phyloP scores from a whole-genome alignment of 192 early-diverging fungal genomes.

The Coemansia sp. region DNA sequence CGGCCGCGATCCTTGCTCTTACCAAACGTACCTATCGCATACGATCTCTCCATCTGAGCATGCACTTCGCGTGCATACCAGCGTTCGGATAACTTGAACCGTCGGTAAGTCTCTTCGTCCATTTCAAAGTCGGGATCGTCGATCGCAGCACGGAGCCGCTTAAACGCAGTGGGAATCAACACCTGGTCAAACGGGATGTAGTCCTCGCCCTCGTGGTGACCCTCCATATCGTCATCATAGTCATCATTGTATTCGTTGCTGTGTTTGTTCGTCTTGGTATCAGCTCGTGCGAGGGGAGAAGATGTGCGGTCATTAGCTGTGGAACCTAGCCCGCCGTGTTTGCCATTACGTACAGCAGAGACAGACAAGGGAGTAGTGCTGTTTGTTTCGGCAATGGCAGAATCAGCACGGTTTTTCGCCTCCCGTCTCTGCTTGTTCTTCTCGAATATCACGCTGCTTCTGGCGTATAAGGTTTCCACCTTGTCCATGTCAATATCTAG shows the following conservation, averaged over 20 bases:
- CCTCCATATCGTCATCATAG: constrained; percentile 4
- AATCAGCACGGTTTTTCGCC: constrained; percentile 4
- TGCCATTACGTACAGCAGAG: background rate
- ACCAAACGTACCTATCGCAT: constrained; percentile 31
- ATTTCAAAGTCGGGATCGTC: constrained; percentile 44
- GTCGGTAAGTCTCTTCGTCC: constrained; percentile 47
- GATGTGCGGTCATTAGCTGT: background rate
- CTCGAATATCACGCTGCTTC: constrained; percentile 48
- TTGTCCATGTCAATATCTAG: constrained; percentile 49
- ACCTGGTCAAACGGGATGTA: constrained; percentile 53
- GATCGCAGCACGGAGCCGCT: constrained; percentile 41
- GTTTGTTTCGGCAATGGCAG: background rate
- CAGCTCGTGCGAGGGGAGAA: background rate
- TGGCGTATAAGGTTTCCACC: constrained; percentile 39
- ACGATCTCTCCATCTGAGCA: constrained; percentile 32
- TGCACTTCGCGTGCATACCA: constrained; percentile 54
- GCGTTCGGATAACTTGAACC: constrained; percentile 52
- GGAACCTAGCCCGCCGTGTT: background rate
- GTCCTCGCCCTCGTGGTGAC: constrained; percentile 23
- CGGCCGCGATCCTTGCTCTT: constrained; percentile 23
- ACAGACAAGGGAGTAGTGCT: too few relatives aligned
- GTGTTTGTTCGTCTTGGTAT: background rate
- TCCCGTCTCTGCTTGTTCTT: constrained; percentile 39
- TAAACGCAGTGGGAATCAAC: constrained; percentile 54
- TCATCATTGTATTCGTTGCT: background rate